Base-by-base conservation (phyloP, 306 rosid genomes). In the Rosa rugosa region DNA sequence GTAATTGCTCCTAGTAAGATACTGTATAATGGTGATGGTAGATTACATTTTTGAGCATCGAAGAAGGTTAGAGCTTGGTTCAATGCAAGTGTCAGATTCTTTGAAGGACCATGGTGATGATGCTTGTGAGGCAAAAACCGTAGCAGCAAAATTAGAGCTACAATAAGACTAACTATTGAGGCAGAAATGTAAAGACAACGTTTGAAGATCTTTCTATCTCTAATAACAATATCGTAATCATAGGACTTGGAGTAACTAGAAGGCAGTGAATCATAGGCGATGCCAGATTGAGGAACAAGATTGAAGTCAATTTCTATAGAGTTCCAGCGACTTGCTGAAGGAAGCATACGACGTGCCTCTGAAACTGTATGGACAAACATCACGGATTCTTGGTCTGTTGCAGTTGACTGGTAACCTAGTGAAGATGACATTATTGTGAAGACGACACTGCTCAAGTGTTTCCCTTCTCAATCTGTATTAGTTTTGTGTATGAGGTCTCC, bases 21-120 rank as follows among this genome's bases (percentile, higher is more conserved):
- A 62, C 9, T 74, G 78, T 11, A 14, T 22, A 46, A 57, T 75
- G 38, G 44, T 75, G 44, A 59, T 25, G 38, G 44, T 59, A 59
- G 34, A 68, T 75, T 86, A 90, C 98, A 94, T 77, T 90, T 94
- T 76, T 90, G 94, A n/a, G 93, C 93, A 71, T 94, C 93, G 69
- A 86, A 92, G 77, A 94, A 90, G 14, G 88, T 85, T 18, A 91
- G 93, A 83, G 96, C 93, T 65, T 85, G 96, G 73, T 87, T 89
- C 49, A 94, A 73, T 46, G 94, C 94, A 31, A 88, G 73, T 51
- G 86, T 90, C 72, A 88, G 84, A 84, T 90, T 75, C 73, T 71
- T 75, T 13, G 91, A 81, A 81, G 90, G 40, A 2, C 41, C 81
- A 53, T 87, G 85, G 73, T 78, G 85, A 42, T 63, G 77, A 71